Conservation (phyloP, 2,329 filamentous ascomycete genomes). For the Fusarium fracticaudum region DNA sequence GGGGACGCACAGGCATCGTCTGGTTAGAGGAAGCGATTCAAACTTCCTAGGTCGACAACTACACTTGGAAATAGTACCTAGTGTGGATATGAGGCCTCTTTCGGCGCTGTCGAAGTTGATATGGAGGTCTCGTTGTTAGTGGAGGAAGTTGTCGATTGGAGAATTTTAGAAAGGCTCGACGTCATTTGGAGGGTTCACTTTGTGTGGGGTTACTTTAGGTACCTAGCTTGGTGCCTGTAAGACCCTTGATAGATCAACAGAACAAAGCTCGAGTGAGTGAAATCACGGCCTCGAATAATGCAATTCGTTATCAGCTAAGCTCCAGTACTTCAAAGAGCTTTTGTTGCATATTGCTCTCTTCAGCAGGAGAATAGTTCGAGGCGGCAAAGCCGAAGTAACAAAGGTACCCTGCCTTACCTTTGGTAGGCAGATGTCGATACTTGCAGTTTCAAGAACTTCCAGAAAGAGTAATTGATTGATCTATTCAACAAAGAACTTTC, state of each 20-base stretch:
- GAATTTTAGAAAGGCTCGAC: conserved; percentile 25
- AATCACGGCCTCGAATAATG: not conserved
- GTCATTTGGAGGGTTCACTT: conserved; percentile 18
- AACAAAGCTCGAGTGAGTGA: not conserved
- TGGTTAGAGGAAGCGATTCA: not conserved
- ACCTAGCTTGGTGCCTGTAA: not conserved
- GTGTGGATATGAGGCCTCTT: not conserved
- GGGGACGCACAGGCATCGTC: conserved; percentile 40
- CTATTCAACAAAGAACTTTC: not conserved
- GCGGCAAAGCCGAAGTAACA: not conserved
- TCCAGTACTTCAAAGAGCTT: not conserved
- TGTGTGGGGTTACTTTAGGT: conserved; percentile 7
- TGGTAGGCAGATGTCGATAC: not conserved
- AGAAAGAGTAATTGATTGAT: not conserved
- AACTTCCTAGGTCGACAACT: not conserved
- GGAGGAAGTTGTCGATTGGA: conserved; percentile 10
- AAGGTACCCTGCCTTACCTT: not conserved
- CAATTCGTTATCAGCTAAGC: not conserved
- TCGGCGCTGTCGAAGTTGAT: not conserved
- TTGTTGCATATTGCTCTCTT: not conserved
- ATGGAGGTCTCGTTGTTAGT: not conserved
- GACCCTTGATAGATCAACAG: conserved; percentile 3
- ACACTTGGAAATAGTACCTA: not conserved
- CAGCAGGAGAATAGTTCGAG: not conserved
- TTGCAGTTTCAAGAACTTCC: not conserved